Base-by-base conservation (phyloP, 2,329 filamentous ascomycete genomes). In the Colletotrichum lini region DNA sequence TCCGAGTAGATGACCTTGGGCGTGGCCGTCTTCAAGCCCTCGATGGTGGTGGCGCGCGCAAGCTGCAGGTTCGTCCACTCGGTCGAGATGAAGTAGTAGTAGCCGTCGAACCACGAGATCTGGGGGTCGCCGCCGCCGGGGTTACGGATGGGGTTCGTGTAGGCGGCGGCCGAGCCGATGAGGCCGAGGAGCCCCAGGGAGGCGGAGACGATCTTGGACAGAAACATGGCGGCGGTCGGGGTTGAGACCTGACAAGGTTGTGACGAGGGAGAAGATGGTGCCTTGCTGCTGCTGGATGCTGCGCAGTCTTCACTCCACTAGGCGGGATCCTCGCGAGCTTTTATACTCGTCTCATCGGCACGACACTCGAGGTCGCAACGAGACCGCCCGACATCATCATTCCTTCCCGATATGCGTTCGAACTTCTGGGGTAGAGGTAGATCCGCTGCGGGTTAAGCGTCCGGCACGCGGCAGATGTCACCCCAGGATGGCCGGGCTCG, bases 71-170 rank as follows among this genome's bases (percentile, higher is more conserved):
- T 81, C 2, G 80, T 84, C 87, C 86, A 90, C 35, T 86, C 86
- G 0, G 87, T 90, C 0, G 86, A 86, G 73, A 88, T 84, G 38
- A 90, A 80, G 72, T 90, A 89, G 78, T 90, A 90, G 73, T 86
- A 89, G 0, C 87, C 87, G 13, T 83, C 85, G 0, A 81, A 82
- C 65, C 84, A 89, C 1, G 84, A 84, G 7, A 90, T 83, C 71
- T 86, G 85, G 0, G 88, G 87, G 73, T 90, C 87, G 23, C 83
- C 84, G 10, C 88, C 87, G 47, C 86, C 83, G 0, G 82, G 82
- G 21, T 80, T 79, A 45, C 85, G 84, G 61, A 90, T 81, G 0
- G 88, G 87, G 70, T 90, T 90, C 44, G 85, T 85, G 73, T 84
- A 89, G 21, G 82, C 80, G 45, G 72, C 65, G 15, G 73, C 74